Evolutionary conservation across 441 rosid species (phyloP).

Genomic region (Aleurites moluccanus): DNA sequence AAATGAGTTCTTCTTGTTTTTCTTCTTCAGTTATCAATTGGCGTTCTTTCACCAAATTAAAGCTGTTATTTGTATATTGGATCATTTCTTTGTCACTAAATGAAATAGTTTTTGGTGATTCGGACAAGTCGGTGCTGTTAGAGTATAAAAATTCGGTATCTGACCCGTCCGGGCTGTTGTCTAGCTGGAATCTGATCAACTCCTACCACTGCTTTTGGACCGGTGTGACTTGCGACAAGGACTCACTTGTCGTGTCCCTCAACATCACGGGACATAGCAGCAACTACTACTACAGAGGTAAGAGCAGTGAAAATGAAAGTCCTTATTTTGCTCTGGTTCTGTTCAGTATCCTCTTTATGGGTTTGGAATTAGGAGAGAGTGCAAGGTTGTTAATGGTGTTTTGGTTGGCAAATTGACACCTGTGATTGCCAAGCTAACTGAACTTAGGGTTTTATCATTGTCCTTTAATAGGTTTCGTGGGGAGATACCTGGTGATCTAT

Average conservation of each 20-base stretch:
- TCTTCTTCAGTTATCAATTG: slow-evolving; percentile 34
- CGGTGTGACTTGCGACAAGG: slow-evolving; percentile 63
- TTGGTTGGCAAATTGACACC: slow-evolving; percentile 59
- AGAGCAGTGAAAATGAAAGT: slow-evolving; percentile 18
- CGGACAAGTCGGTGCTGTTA: slow-evolving; percentile 64
- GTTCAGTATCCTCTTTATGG: slow-evolving; percentile 44
- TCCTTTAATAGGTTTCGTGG: slow-evolving; percentile 65
- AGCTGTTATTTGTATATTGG: slow-evolving; percentile 26
- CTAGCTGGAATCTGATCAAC: slow-evolving; percentile 50
- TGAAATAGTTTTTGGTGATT: slow-evolving; percentile 33
- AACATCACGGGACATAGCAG: slow-evolving; percentile 50
- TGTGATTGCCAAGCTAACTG: slow-evolving; percentile 43
- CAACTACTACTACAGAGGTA: slow-evolving; percentile 25
- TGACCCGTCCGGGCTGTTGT: slow-evolving; percentile 63
- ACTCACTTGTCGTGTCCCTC: slow-evolving; percentile 59
- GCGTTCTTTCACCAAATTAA: slow-evolving; percentile 29
- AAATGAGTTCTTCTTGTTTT: slow-evolving; percentile 38
- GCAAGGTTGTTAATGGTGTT: slow-evolving; percentile 39
- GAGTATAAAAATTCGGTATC: slow-evolving; percentile 63
- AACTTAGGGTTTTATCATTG: slow-evolving; percentile 65
- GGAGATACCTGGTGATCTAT: slow-evolving; percentile 56
- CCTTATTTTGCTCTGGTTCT: slow-evolving; percentile 42
- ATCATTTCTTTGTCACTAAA: slow-evolving; percentile 24
- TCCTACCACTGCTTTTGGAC: slow-evolving; percentile 58
- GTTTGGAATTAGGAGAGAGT: slow-evolving; percentile 50